A percentile compares a stretch with the other conserved stretches of the same genome.
phyloP scores from a whole-genome alignment of 495 filamentous ascomycete genomes.

The Xylaria scruposa region DNA sequence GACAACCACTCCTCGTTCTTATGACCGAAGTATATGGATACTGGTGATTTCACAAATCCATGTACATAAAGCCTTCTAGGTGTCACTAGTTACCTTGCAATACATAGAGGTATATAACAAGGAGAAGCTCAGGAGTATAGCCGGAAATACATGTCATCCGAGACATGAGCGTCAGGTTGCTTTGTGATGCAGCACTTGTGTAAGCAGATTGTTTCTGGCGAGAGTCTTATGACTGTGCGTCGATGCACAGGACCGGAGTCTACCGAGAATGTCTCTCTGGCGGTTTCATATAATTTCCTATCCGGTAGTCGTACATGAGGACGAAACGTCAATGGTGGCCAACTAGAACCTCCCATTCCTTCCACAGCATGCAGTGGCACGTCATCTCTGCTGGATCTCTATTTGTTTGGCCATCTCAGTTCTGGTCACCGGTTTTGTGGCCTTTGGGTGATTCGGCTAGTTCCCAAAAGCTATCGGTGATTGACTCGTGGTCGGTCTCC shows the following conservation, averaged over 20 bases:
- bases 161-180: background rate
- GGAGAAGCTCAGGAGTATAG: background rate
- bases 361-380: constrained; percentile 19
- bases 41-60: background rate
- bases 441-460: background rate
- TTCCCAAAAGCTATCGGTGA: background rate
- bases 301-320: background rate
- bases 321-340: background rate
- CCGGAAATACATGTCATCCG: background rate
- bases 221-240: constrained; percentile 37
- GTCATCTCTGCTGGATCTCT: background rate
- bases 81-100: background rate
- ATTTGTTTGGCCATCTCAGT: constrained; percentile 13
- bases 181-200: background rate
- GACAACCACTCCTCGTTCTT: background rate
- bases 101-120: background rate
- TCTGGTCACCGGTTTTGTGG: background rate
- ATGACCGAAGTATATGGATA: background rate
- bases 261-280: constrained; percentile 28
- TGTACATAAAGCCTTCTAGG: background rate
- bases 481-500: too few relatives aligned
- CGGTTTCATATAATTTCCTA: constrained; percentile 8
- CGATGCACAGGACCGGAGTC: constrained; percentile 39
- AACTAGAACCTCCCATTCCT: background rate
- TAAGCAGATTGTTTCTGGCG: background rate